Conservation (phyloP, 495 filamentous ascomycete species). For the Delitschia confertaspora region DNA sequence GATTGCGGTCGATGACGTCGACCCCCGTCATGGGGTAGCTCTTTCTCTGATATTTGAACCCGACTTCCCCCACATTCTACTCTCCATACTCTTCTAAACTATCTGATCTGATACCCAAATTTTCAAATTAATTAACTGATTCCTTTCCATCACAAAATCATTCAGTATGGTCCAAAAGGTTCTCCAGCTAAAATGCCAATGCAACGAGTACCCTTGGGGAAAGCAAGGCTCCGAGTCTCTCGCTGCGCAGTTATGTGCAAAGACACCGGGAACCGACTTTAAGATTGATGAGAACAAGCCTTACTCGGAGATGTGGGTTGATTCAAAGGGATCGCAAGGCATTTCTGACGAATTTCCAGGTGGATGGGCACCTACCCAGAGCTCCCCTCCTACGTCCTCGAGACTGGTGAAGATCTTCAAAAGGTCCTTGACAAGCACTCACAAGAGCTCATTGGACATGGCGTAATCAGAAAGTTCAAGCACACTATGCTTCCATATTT, state of each 20-base stretch:
- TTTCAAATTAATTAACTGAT: conserved; percentile 6
- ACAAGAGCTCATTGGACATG: conserved; percentile 54
- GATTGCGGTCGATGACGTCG: too few species aligned
- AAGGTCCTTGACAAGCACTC: conserved; percentile 57
- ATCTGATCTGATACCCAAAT: too few species aligned
- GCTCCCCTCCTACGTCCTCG: conserved; percentile 54
- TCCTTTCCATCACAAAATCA: conserved; percentile 1
- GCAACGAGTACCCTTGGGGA: conserved; percentile 54
- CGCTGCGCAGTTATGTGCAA: conserved; percentile 53
- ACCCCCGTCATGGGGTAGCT: too few species aligned
- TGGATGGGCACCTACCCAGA: conserved; percentile 78
- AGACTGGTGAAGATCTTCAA: conserved; percentile 54
- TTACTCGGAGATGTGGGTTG: conserved; percentile 44
- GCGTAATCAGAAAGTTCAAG: conserved; percentile 54
- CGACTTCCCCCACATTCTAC: conserved; percentile 3
- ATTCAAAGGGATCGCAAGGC: background rate
- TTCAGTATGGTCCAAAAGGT: conserved; percentile 31
- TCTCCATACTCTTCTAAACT: conserved; percentile 8
- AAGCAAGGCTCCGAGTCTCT: conserved; percentile 66
- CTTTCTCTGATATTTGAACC: too few species aligned
- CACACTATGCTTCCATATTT: conserved; percentile 59
- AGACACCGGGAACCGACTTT: conserved; percentile 58
- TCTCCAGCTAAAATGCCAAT: conserved; percentile 45
- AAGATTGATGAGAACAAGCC: conserved; percentile 66
- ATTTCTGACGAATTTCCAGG: conserved; percentile 43